Conservation (phyloP, 1,284 basidiomycete genomes). For the Athelia sp. region DNA sequence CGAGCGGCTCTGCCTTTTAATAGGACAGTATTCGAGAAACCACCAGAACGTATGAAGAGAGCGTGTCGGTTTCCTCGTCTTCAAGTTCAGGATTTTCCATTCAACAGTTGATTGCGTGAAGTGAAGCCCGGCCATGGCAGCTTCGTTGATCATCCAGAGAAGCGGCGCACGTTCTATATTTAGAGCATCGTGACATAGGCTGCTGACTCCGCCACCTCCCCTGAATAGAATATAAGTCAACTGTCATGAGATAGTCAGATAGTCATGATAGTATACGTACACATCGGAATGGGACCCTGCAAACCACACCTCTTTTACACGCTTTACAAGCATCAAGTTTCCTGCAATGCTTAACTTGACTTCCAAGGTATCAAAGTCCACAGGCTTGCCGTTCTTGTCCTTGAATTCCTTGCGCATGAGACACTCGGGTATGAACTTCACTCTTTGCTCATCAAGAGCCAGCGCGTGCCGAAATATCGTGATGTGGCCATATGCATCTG, state of each 20-base stretch:
- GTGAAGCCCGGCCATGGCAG: constrained; percentile 2
- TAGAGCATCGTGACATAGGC: not conserved
- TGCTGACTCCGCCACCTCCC: constrained; percentile 3
- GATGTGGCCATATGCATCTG: constrained; percentile 1
- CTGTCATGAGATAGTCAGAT: too few species aligned
- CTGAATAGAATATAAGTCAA: not conserved
- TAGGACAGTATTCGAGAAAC: not conserved
- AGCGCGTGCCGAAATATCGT: not conserved
- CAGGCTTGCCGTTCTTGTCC: not conserved
- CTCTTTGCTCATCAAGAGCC: constrained; percentile 20
- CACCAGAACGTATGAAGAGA: not conserved
- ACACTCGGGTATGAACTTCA: constrained; percentile 24
- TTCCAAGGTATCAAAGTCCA: not conserved
- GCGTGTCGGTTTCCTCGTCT: not conserved
- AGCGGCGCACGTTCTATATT: not conserved
- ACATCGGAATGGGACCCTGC: constrained; percentile 2
- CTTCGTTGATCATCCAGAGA: constrained; percentile 3
- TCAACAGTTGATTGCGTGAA: not conserved
- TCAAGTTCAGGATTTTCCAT: not conserved
- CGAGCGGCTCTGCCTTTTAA: not conserved
- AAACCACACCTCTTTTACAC: constrained; percentile 5
- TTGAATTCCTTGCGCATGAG: not conserved
- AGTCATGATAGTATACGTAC: not conserved
- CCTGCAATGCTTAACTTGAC: not conserved
- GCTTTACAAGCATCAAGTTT: not conserved